Percentiles rank a stretch among this genome's conserved stretches.
Evolutionary conservation across 2,329 filamentous ascomycete genomes (phyloP).

Genomic region (Sclerotinia trifoliorum): DNA sequence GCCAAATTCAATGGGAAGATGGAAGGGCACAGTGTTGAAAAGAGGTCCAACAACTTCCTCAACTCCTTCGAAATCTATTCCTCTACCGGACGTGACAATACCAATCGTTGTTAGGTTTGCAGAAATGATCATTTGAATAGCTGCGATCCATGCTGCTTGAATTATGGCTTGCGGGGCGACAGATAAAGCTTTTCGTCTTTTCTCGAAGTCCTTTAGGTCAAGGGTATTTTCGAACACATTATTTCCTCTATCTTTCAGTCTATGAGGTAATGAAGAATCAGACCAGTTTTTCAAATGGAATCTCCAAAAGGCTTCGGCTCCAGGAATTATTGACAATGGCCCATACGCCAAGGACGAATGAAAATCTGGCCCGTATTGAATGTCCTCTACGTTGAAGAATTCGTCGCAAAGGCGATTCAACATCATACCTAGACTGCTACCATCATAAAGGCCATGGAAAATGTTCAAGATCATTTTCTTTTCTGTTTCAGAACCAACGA

Average conservation of each 20-base stretch:
- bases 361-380: constrained; percentile 54
- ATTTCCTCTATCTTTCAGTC: constrained; percentile 17
- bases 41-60: constrained; percentile 75
- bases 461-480: constrained; percentile 61
- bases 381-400: constrained; percentile 45
- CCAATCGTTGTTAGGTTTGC: constrained; percentile 55
- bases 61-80: constrained; percentile 63
- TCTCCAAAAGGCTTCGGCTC: constrained; percentile 65
- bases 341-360: constrained; percentile 67
- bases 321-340: constrained; percentile 54
- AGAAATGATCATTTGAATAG: constrained; percentile 54
- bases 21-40: constrained; percentile 85
- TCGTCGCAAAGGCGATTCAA: constrained; percentile 55
- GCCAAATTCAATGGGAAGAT: constrained; percentile 45
- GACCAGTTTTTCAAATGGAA: constrained; percentile 34
- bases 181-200: constrained; percentile 56
- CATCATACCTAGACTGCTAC: constrained; percentile 70
- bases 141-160: constrained; percentile 70
- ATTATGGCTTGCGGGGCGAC: constrained; percentile 78
- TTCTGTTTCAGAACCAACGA: background rate
- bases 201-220: constrained; percentile 49
- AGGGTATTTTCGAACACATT: constrained; percentile 39
- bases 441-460: constrained; percentile 88
- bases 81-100: constrained; percentile 74
- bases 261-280: constrained; percentile 23